A percentile compares a stretch with the other conserved stretches of the same genome.
Evolutionary conservation across 2,329 filamentous ascomycete genomes (phyloP).

Genomic region (Aspergillus sergii): DNA sequence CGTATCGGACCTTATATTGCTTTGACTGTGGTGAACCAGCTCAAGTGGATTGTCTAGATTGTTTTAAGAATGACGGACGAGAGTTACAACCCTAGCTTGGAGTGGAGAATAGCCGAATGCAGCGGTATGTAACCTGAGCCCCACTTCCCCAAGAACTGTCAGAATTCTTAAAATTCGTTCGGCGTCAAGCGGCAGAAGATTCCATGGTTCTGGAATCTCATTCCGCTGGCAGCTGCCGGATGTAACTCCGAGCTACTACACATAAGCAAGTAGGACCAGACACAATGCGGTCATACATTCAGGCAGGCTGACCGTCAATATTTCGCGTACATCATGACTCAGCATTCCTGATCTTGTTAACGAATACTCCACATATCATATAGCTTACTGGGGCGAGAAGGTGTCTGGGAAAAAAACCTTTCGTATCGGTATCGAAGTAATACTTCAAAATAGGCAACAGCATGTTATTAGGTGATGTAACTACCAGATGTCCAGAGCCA

Average conservation of each 20-base stretch:
- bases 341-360: background rate
- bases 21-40: background rate
- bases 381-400: background rate
- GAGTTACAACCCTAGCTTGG: background rate
- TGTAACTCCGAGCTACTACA: background rate
- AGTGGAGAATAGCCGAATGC: background rate
- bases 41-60: background rate
- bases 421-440: background rate
- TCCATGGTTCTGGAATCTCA: background rate
- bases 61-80: background rate
- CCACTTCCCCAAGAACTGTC: background rate
- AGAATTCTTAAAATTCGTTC: background rate
- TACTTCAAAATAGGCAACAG: background rate
- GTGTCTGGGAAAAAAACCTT: background rate
- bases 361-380: background rate
- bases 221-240: background rate
- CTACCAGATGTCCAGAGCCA: background rate
- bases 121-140: background rate
- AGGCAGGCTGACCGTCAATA: background rate
- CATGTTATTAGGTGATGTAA: background rate
- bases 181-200: background rate
- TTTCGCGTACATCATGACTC: background rate
- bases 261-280: background rate
- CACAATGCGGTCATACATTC: background rate
- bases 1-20: background rate